Conservation (phyloP, 805 yeast species). For the Sugiyamaella boreocaroliniensis region DNA sequence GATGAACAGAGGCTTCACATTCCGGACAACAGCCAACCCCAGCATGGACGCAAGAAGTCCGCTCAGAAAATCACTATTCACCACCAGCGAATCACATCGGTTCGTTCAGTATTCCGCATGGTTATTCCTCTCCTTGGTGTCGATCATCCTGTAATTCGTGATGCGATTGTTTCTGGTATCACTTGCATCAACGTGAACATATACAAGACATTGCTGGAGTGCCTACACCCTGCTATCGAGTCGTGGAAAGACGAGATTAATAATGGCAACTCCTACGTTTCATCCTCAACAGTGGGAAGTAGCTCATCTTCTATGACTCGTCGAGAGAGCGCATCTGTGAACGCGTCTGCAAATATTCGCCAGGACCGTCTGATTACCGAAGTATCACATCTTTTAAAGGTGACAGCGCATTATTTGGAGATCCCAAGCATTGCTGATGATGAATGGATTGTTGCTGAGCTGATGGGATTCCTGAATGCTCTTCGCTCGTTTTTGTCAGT, state of each 20-base stretch:
- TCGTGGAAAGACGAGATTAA: constrained; percentile 40
- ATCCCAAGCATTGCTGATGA: constrained; percentile 50
- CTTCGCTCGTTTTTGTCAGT: constrained; percentile 53
- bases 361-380: constrained; percentile 54
- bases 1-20: constrained; percentile 73
- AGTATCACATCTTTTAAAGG: constrained; percentile 65
- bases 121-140: constrained; percentile 74
- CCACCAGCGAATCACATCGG: constrained; percentile 88
- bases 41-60: constrained; percentile 67
- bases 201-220: constrained; percentile 73
- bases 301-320: constrained; percentile 7
- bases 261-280: not conserved
- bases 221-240: constrained; percentile 53
- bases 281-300: constrained; percentile 8
- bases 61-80: constrained; percentile 76
- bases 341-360: constrained; percentile 16
- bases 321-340: constrained; percentile 11
- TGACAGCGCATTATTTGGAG: constrained; percentile 57
- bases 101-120: constrained; percentile 80
- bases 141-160: constrained; percentile 62
- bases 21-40: constrained; percentile 37
- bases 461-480: constrained; percentile 55
- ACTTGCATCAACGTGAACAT: constrained; percentile 88
- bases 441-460: constrained; percentile 57
- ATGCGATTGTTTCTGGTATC: constrained; percentile 82